phyloP scores from a whole-genome alignment of 495 filamentous ascomycete species.

The Penicillium cosmopolitanum region DNA sequence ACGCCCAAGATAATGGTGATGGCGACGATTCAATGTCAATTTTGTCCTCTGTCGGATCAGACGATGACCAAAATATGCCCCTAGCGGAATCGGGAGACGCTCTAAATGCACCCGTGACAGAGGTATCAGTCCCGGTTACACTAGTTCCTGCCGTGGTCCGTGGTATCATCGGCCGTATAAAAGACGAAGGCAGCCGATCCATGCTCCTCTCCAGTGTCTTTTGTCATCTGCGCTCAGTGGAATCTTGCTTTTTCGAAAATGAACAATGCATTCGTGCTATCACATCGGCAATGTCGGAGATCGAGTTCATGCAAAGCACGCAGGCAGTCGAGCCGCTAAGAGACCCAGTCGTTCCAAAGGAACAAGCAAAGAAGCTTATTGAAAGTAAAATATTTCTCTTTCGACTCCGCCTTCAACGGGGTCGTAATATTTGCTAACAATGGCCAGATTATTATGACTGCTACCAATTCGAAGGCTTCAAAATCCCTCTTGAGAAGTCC shows the following conservation, averaged over 20 bases:
- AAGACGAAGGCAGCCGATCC: slow-evolving; percentile 10
- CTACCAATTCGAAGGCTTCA: slow-evolving; percentile 28
- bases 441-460: slow-evolving; percentile 16
- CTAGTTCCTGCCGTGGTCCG: background rate
- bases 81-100: background rate
- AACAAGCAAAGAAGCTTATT: background rate
- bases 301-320: slow-evolving; percentile 8
- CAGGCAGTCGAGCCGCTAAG: background rate
- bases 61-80: background rate
- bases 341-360: slow-evolving; percentile 13
- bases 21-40: slow-evolving; percentile 4
- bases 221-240: slow-evolving; percentile 17
- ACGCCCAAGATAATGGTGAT: background rate
- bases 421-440: background rate
- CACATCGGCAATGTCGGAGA: slow-evolving; percentile 18
- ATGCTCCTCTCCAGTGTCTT: slow-evolving; percentile 22
- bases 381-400: background rate
- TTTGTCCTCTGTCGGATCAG: background rate
- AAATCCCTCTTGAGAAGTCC: slow-evolving; percentile 17
- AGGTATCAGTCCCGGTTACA: background rate
- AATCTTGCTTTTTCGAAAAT: slow-evolving; percentile 18
- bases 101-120: too few species aligned
- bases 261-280: slow-evolving; percentile 16
- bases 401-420: background rate
- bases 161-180: slow-evolving; percentile 10